Conservation (phyloP, 805 yeast genomes). For the Yarrowia hollandica region DNA sequence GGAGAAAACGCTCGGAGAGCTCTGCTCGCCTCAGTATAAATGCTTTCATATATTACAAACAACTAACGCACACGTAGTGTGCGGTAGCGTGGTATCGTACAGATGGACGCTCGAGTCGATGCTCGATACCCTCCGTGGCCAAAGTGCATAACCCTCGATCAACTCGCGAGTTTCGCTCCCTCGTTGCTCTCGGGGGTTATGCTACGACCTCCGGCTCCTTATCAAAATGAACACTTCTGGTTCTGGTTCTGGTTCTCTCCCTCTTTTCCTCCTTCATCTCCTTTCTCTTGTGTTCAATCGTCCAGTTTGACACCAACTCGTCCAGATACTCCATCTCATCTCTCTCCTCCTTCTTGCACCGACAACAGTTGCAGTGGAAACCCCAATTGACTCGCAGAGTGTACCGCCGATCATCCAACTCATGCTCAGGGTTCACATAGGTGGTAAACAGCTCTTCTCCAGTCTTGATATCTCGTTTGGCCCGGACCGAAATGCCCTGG, state of each 20-base stretch:
- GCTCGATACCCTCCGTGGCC: too few species aligned
- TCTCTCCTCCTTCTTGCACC: slow-evolving; percentile 63
- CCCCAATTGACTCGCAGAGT: slow-evolving; percentile 77
- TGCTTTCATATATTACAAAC: too few species aligned
- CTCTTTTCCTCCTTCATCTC: slow-evolving; percentile 8
- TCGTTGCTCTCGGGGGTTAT: too few species aligned
- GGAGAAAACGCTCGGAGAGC: too few species aligned
- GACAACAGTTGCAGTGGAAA: slow-evolving; percentile 64
- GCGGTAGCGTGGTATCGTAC: too few species aligned
- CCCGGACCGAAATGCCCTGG: slow-evolving; percentile 60
- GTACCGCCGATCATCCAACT: slow-evolving; percentile 61
- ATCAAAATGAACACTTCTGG: slow-evolving; percentile 16
- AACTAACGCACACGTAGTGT: too few species aligned
- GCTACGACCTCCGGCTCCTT: slow-evolving; percentile 20
- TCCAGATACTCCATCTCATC: slow-evolving; percentile 33
- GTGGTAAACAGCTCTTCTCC: slow-evolving; percentile 71
- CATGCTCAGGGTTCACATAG: slow-evolving; percentile 67
- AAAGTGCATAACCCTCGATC: too few species aligned
- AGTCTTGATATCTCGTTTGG: slow-evolving; percentile 55
- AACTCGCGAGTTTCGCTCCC: too few species aligned
- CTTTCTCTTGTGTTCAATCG: slow-evolving; percentile 17
- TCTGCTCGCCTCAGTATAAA: too few species aligned
- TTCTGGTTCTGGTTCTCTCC: slow-evolving; percentile 9
- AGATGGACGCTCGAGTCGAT: too few species aligned
- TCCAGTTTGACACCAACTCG: slow-evolving; percentile 29